Evolutionary conservation across 2,329 filamentous ascomycete genomes (phyloP).

Genomic region (Trichoderma arundinaceum): DNA sequence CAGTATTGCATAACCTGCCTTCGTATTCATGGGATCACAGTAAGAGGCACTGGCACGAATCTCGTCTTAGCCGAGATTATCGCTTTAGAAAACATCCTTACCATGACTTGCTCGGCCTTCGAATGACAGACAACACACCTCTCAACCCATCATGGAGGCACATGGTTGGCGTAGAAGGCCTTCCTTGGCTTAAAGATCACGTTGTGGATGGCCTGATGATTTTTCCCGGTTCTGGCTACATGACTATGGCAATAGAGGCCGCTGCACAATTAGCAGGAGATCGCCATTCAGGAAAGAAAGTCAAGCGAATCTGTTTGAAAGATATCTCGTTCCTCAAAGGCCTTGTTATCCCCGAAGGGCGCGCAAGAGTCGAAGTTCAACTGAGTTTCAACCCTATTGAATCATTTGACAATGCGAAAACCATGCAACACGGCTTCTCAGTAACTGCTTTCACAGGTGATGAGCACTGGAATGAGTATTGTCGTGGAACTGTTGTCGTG

Average conservation of each 20-base stretch:
- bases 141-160: conserved; percentile 38
- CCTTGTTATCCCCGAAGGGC: neutral
- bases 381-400: conserved; percentile 37
- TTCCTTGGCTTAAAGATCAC: conserved; percentile 48
- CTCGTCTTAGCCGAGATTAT: conserved; percentile 40
- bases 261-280: conserved; percentile 40
- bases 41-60: conserved; percentile 43
- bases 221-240: conserved; percentile 57
- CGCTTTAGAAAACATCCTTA: conserved; percentile 42
- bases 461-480: neutral
- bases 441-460: neutral
- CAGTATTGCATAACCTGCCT: conserved; percentile 42
- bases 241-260: conserved; percentile 56
- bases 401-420: conserved; percentile 40
- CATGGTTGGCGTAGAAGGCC: conserved; percentile 33
- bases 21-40: conserved; percentile 48
- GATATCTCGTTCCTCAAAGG: neutral
- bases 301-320: neutral
- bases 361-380: neutral
- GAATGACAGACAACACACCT: conserved; percentile 34
- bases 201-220: conserved; percentile 47
- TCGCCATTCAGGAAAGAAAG: neutral
- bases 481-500: neutral
- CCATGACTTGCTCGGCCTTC: conserved; percentile 49
- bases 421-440: neutral